Conservation (phyloP, 1,284 basidiomycete genomes). For the Sporisorium iseilematis-ciliati region DNA sequence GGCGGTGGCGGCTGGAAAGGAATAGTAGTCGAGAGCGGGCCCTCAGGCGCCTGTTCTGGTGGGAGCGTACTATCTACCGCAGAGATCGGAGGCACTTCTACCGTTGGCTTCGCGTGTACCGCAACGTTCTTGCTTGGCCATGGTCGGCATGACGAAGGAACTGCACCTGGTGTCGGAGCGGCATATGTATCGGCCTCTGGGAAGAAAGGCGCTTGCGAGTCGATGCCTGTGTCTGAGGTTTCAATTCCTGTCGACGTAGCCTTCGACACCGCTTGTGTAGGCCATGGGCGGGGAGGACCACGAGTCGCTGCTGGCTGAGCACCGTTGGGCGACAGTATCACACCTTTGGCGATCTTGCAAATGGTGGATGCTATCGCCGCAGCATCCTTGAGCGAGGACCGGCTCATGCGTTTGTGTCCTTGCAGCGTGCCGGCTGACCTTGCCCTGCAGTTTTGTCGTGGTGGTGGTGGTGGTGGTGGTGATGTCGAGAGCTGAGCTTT, state of each 20-base stretch:
- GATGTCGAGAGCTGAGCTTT: background rate
- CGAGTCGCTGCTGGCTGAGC: slow-evolving; percentile 8
- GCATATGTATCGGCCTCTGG: background rate
- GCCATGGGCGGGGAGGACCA: slow-evolving; percentile 27
- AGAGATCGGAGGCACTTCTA: background rate
- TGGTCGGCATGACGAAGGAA: slow-evolving; percentile 12
- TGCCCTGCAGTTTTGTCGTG: background rate
- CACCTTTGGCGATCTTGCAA: slow-evolving; percentile 39
- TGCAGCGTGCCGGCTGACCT: background rate
- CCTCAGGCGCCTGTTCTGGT: background rate
- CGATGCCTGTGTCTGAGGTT: background rate
- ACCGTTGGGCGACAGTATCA: slow-evolving; percentile 33
- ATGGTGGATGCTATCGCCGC: slow-evolving; percentile 49
- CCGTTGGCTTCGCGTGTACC: background rate
- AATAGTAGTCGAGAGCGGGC: background rate
- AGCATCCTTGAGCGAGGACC: slow-evolving; percentile 45
- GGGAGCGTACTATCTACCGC: background rate
- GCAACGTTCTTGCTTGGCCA: slow-evolving; percentile 28
- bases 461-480: background rate
- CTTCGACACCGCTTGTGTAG: slow-evolving; percentile 12
- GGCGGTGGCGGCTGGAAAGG: slow-evolving; percentile 12
- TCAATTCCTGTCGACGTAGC: background rate
- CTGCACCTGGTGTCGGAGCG: background rate
- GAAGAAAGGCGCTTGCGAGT: background rate
- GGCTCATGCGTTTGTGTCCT: slow-evolving; percentile 25